Percentiles rank a stretch among this genome's conserved stretches.
Evolutionary conservation across 768 basidiomycete species (phyloP).

Genomic region (Tephrocybe sp.): DNA sequence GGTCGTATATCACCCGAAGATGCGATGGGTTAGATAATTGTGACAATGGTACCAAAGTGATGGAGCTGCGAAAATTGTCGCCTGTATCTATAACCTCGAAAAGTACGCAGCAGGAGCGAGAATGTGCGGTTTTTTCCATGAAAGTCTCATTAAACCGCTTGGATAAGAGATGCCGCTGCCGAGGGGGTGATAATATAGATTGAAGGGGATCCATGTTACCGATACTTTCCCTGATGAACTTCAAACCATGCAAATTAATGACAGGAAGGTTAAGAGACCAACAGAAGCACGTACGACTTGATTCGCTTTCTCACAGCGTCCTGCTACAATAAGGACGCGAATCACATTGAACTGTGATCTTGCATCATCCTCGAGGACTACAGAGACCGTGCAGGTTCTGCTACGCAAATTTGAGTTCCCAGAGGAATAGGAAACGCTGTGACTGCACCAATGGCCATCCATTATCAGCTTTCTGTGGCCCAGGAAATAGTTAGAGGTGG

Average conservation of each 20-base stretch:
- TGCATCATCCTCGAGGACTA: neutral
- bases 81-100: neutral
- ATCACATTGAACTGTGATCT: neutral
- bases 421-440: neutral
- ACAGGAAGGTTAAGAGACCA: too few relatives aligned
- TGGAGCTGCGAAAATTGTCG: neutral
- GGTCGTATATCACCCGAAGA: neutral
- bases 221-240: too few relatives aligned
- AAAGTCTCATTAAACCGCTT: neutral
- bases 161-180: neutral
- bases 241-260: too few relatives aligned
- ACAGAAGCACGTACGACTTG: neutral
- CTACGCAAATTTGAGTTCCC: neutral
- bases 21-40: neutral
- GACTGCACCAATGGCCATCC: neutral
- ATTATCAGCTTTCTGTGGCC: neutral
- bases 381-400: neutral
- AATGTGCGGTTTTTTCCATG: neutral
- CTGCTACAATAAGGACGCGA: neutral
- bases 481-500: neutral
- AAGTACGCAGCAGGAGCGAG: neutral
- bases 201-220: too few relatives aligned
- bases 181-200: neutral
- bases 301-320: neutral
- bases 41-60: neutral